Base-by-base conservation (phyloP, 192 early-diverging fungal species). In the Paraglomus brasilianum region DNA sequence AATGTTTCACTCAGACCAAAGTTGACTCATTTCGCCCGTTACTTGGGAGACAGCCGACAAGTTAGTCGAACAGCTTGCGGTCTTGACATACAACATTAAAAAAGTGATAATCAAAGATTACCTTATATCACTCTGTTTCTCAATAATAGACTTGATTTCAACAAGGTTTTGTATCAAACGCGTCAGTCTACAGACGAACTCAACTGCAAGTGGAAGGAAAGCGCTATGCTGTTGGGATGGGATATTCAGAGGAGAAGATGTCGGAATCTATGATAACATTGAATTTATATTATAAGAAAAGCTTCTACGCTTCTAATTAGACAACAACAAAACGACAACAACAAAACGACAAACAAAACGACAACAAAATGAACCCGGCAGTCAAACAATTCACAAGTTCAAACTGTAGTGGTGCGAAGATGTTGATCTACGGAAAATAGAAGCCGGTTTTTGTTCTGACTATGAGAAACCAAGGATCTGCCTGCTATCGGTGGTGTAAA, bases 1-100 rank as follows among this genome's bases (percentile, higher is more conserved):
- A 78, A 81, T 21, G 85, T 89, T 71, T 76, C 82, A 5, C 93
- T 95, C 14, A 66, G 69, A 13, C 76, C 84, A 44, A 80, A 86
- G 9, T 42, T 91, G 96, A 52, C 79, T 99, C 50, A 82, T 99
- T 11, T 97, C 96, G n/a, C 94, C 96, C 1, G 86, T 94, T 0
- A 95, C 94, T 14, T 98, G 93, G 93, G 95, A 98, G 69, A 94
- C 91, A 11, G 92, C 95, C 0, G 96, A 98, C 70, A 74, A 78
- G 72, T 86, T 82, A 36, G 24, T 52, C 0, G 8, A 70, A 63
- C 74, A 7, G 4, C 6, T 48, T 30, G 30, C 30, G 30, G 30
- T 30, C 30, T 30, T 30, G 3, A 3, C 30, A 30, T 30, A 30
- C 30, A 30, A 30, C 30, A 30, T 30, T 3, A 30, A 30, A 30